Evolutionary conservation across 2,329 filamentous ascomycete genomes (phyloP).

Genomic region (Penicillium sp.): DNA sequence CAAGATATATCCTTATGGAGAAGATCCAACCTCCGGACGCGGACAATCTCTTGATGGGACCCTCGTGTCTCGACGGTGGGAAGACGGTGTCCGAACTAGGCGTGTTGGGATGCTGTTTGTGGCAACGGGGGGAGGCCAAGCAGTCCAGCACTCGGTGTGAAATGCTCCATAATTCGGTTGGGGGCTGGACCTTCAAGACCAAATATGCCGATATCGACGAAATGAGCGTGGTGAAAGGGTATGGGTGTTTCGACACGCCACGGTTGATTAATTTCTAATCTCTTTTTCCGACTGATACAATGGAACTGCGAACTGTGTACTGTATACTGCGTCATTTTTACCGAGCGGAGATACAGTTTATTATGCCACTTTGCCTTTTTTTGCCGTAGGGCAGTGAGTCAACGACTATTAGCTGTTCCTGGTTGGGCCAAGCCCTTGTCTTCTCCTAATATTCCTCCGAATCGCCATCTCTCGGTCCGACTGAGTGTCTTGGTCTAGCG

Average conservation of each 20-base stretch:
- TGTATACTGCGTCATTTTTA: neutral
- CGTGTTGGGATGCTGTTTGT: constrained; percentile 47
- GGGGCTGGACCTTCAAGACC: constrained; percentile 52
- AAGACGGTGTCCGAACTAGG: constrained; percentile 51
- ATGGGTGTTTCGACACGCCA: constrained; percentile 53
- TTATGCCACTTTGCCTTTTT: no score
- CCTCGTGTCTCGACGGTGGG: constrained; percentile 37
- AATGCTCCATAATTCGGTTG: constrained; percentile 40
- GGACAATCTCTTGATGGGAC: constrained; percentile 40
- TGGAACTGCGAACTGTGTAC: no score
- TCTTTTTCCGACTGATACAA: no score
- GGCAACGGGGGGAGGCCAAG: constrained; percentile 25
- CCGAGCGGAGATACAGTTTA: neutral
- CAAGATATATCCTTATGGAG: constrained; percentile 47
- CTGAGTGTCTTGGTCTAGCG: neutral
- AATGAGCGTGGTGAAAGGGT: constrained; percentile 55
- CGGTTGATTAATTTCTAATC: constrained; percentile 27
- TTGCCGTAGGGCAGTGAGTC: neutral
- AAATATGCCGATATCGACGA: constrained; percentile 47
- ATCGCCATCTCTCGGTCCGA: neutral
- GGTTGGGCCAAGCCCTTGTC: neutral
- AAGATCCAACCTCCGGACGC: constrained; percentile 40
- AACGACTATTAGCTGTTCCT: neutral
- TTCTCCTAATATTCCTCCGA: neutral
- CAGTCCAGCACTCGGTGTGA: constrained; percentile 16